Evolutionary conservation across 2,329 filamentous ascomycete species (phyloP).

Genomic region (Talaromyces sp.): DNA sequence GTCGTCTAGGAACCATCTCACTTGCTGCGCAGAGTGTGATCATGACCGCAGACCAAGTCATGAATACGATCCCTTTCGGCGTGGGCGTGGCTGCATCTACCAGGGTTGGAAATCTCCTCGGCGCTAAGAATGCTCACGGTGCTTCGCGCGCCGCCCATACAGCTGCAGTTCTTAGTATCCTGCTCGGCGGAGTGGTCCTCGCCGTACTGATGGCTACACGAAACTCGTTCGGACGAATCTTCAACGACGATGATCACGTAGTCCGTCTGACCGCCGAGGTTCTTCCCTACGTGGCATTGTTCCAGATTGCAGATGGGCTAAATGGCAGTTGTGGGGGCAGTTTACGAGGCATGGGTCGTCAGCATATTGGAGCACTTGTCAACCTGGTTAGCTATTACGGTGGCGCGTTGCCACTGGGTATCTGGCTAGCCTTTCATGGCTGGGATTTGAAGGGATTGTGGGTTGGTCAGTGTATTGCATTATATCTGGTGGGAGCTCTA

Average conservation of each 20-base stretch:
- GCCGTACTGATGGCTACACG: constrained; percentile 66
- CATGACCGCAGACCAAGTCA: constrained; percentile 83
- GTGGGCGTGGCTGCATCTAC: constrained; percentile 77
- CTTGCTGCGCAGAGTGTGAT: constrained; percentile 83
- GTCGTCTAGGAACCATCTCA: constrained; percentile 72
- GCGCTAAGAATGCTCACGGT: constrained; percentile 61
- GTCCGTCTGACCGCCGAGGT: constrained; percentile 72
- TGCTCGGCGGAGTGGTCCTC: constrained; percentile 66
- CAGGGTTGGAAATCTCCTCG: constrained; percentile 75
- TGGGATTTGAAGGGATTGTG: constrained; percentile 79
- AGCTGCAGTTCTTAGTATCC: constrained; percentile 68
- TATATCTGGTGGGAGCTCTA: constrained; percentile 73
- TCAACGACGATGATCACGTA: constrained; percentile 74
- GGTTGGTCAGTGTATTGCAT: constrained; percentile 76
- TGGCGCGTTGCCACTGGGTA: constrained; percentile 74
- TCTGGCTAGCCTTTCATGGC: constrained; percentile 80
- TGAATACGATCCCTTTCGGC: constrained; percentile 83
- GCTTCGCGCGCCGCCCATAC: constrained; percentile 71
- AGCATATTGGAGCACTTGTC: constrained; percentile 78
- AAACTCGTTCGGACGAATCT: constrained; percentile 71
- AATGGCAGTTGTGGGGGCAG: constrained; percentile 82
- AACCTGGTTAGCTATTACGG: constrained; percentile 83
- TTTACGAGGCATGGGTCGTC: constrained; percentile 77
- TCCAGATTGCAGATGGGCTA: constrained; percentile 84
- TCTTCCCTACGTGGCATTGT: constrained; percentile 81